Evolutionary conservation across 1,284 basidiomycete species (phyloP).

Genomic region (Apiotrichum veenhuisii): DNA sequence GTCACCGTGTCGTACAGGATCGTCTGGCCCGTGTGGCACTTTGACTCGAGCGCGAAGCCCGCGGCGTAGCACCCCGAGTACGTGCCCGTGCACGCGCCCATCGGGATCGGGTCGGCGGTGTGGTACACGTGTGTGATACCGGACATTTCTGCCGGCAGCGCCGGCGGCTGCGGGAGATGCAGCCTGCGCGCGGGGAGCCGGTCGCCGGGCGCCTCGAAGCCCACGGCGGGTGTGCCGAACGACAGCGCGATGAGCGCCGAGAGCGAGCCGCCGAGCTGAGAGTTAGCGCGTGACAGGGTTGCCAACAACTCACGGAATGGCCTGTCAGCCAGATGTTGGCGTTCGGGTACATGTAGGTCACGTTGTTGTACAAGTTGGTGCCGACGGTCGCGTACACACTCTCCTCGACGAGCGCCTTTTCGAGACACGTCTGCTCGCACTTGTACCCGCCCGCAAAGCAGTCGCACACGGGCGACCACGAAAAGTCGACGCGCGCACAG

Average conservation of each 20-base stretch:
- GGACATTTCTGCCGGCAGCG: conserved; percentile 41
- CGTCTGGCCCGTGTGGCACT: conserved; percentile 77
- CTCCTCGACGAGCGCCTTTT: conserved; percentile 72
- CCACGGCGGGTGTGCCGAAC: conserved; percentile 84
- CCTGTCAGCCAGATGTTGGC: conserved; percentile 91
- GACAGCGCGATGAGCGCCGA: conserved; percentile 83
- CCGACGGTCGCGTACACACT: conserved; percentile 70
- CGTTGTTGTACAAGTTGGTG: conserved; percentile 87
- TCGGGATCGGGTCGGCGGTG: conserved; percentile 54
- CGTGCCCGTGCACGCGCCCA: conserved; percentile 51
- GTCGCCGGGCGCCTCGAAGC: conserved; percentile 91
- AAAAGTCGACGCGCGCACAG: conserved; percentile 89
- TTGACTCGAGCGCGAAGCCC: conserved; percentile 49
- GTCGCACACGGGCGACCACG: conserved; percentile 91
- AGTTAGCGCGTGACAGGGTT: background rate
- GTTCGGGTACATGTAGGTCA: conserved; percentile 88
- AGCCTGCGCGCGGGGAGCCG: conserved; percentile 75
- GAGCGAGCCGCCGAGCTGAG: conserved; percentile 71
- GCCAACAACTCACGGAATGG: conserved; percentile 58
- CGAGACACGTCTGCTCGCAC: conserved; percentile 79
- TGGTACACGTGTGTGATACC: conserved; percentile 58
- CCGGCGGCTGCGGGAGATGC: conserved; percentile 70
- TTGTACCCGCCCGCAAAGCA: conserved; percentile 79
- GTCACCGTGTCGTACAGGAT: conserved; percentile 85
- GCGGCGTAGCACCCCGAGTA: conserved; percentile 50